phyloP scores from a whole-genome alignment of 176 grass and related monocot genomes.

The Eleusine indica region DNA sequence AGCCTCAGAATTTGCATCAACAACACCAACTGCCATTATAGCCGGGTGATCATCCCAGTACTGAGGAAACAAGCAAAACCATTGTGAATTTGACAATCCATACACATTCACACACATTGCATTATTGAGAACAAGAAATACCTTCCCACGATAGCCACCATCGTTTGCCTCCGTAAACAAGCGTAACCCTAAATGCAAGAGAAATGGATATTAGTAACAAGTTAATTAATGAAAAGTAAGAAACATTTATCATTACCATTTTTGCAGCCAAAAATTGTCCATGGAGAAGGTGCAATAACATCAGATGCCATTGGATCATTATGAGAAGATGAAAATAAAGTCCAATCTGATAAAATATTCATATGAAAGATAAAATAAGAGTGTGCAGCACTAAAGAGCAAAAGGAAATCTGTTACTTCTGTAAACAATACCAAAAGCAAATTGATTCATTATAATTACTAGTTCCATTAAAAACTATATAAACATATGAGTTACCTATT shows the following conservation, averaged over 20 bases:
- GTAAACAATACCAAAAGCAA: background rate
- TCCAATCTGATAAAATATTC: slow-evolving; percentile 78
- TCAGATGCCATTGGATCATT: slow-evolving; percentile 87
- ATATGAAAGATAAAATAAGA: slow-evolving; percentile 31
- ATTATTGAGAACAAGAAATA: slow-evolving; percentile 41
- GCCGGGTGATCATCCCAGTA: slow-evolving; percentile 95
- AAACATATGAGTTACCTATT: slow-evolving; percentile 55
- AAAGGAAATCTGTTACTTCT: slow-evolving; percentile 15
- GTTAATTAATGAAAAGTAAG: slow-evolving; percentile 32
- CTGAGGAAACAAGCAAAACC: slow-evolving; percentile 54
- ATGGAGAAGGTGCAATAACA: slow-evolving; percentile 90
- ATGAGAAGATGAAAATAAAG: slow-evolving; percentile 77
- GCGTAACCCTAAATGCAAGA: slow-evolving; percentile 67
- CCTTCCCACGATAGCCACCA: slow-evolving; percentile 71
- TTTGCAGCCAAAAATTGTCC: slow-evolving; percentile 93
- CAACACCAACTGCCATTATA: slow-evolving; percentile 98
- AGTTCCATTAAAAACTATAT: slow-evolving; percentile 25
- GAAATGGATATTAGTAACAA: slow-evolving; percentile 29
- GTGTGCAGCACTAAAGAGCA: background rate
- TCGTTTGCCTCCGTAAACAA: slow-evolving; percentile 96
- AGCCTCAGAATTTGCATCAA: slow-evolving; percentile 82
- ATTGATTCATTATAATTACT: slow-evolving; percentile 14
- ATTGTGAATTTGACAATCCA: slow-evolving; percentile 30
- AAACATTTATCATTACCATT: slow-evolving; percentile 61
- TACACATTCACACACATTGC: slow-evolving; percentile 5